phyloP scores from a whole-genome alignment of 225 moss, liverwort and hornwort species.

The Neckera pumila region DNA sequence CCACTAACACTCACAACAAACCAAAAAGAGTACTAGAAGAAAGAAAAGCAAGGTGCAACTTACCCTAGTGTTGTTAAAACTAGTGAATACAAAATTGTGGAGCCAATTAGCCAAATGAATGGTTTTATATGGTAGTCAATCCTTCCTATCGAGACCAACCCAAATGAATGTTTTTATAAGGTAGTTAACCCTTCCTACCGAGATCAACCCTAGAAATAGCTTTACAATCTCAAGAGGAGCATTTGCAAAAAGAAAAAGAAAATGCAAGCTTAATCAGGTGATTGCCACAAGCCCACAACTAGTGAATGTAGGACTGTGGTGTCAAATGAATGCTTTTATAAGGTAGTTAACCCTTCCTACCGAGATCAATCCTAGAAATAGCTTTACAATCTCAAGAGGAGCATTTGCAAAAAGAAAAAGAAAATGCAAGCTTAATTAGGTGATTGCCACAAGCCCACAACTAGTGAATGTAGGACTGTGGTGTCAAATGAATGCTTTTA shows the following conservation, averaged over 20 bases:
- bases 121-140: not conserved
- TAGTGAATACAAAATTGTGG: not conserved
- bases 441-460: not conserved
- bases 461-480: not conserved
- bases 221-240: not conserved
- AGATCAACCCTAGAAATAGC: not conserved
- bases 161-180: not conserved
- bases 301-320: not conserved
- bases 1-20: not conserved
- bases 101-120: not conserved
- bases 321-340: not conserved
- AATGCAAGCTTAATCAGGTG: not conserved
- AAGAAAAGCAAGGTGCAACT: not conserved
- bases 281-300: not conserved
- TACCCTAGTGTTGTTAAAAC: not conserved
- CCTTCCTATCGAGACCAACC: not conserved
- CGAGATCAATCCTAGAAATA: not conserved
- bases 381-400: not conserved
- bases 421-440: not conserved
- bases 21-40: not conserved
- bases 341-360: not conserved
- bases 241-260: not conserved
- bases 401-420: not conserved
- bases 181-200: not conserved
- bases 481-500: not conserved